A percentile compares a stretch with the other conserved stretches of the same genome.
Evolutionary conservation across 352 stramenopile genomes (phyloP).

Genomic region (Globisporangium emineosum): DNA sequence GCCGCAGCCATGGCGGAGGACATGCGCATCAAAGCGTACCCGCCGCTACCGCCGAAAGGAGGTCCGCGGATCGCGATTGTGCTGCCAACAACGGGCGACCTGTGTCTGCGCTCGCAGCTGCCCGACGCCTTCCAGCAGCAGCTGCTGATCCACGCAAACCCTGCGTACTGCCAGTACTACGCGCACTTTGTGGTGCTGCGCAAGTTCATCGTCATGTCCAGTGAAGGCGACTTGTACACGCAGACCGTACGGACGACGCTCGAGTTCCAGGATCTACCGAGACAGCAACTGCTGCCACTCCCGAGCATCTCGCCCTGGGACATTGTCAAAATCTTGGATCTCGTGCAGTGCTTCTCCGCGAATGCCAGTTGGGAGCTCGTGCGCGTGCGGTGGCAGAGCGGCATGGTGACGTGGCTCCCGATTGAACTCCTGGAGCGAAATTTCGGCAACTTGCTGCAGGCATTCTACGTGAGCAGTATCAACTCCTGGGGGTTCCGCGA

Average conservation of each 20-base stretch:
- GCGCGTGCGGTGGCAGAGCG: conserved; percentile 62
- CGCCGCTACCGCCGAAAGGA: conserved; percentile 40
- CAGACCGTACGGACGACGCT: conserved; percentile 36
- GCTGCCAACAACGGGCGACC: conserved; percentile 50
- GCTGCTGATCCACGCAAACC: conserved; percentile 52
- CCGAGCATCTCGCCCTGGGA: conserved; percentile 47
- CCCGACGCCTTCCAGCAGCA: conserved; percentile 41
- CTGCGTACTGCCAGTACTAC: conserved; percentile 44
- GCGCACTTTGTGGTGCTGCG: conserved; percentile 51
- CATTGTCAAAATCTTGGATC: conserved; percentile 66
- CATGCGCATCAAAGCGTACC: conserved; percentile 66
- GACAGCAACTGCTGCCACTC: conserved; percentile 47
- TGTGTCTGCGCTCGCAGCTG: conserved; percentile 50
- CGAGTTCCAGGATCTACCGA: conserved; percentile 37
- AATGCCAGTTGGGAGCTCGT: conserved; percentile 64
- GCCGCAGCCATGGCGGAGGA: conserved; percentile 25
- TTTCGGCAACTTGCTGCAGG: conserved; percentile 46
- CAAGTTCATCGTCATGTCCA: conserved; percentile 77
- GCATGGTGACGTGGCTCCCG: conserved; percentile 64
- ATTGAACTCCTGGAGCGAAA: conserved; percentile 50
- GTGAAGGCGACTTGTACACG: conserved; percentile 59
- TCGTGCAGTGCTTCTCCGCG: conserved; percentile 53
- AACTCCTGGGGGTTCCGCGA: conserved; percentile 69
- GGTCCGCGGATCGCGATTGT: conserved; percentile 38
- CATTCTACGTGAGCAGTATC: conserved; percentile 75